Base-by-base conservation (phyloP, 257 asterid genomes). In the Fraxinus excelsior region DNA sequence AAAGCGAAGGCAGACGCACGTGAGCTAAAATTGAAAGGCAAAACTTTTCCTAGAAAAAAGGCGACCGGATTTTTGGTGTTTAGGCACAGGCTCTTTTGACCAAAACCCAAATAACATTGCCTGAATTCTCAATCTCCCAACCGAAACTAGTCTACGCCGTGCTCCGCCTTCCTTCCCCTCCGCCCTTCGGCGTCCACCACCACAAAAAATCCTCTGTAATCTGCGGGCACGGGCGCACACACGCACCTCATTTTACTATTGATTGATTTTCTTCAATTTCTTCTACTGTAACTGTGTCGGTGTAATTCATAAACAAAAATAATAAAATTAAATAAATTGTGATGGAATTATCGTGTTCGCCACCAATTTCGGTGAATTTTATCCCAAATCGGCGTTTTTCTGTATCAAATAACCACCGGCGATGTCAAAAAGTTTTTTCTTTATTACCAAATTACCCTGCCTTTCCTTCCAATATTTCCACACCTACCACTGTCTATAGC, bases 321-420 rank as follows among this genome's bases (percentile, higher is more conserved):
- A 26, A 35, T 67, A 18, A 6, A 49, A 5, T 81, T 16, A 23
- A 19, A n/a, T 19, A 3, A 68, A 18, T 70, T 31, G 56, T 73
- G 3, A 86, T 92, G 96, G 94, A 92, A 72, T 69, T 88, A 34
- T 87, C 96, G 2, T 87, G 89, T 73, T 91, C 96, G 40, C 88
- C 97, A 77, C 97, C 97, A 64, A 81, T 94, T 64, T 86, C 96
- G 18, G 94, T 87, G 74, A 87, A 83, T 72, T 77, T 87, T 38
- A 82, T 80, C 60, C 80, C 74, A 11, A 81, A 69, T 80, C 89
- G 90, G 74, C 94, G 83, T 11, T 78, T 80, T 23, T 78, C 85
- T 49, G 80, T 78, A 11, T 76, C 82, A 3, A 69, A 80, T 71
- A 68, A 80, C 73, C 80, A 74, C 67, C 85, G 85, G 73, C 82